Percentiles rank a stretch among this genome's conserved stretches.
Conservation (phyloP, 164 flowering plant genomes). For the Hamamelis virginiana region DNA sequence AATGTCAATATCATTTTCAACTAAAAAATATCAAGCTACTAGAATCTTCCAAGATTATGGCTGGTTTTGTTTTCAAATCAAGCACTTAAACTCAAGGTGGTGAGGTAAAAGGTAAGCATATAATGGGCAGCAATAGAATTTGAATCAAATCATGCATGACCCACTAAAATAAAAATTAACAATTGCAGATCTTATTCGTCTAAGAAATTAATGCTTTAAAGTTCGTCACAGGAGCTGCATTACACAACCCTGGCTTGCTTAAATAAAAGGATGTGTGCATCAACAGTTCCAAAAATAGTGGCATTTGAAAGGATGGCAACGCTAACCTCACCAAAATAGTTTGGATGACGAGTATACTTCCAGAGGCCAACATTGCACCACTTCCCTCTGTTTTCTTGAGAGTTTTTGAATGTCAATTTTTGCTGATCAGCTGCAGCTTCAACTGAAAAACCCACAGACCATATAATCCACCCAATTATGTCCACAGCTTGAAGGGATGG, state of each 20-base stretch:
- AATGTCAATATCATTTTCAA: background rate
- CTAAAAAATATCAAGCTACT: background rate
- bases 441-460: conserved; percentile 60
- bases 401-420: conserved; percentile 71
- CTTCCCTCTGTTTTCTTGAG: conserved; percentile 80
- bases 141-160: too few relatives aligned
- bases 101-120: too few relatives aligned
- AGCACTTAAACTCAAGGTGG: too few relatives aligned
- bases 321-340: conserved; percentile 93
- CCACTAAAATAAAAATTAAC: too few relatives aligned
- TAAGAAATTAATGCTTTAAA: too few relatives aligned
- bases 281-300: background rate
- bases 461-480: conserved; percentile 87
- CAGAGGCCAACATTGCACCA: conserved; percentile 91
- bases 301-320: background rate
- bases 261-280: background rate
- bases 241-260: too few relatives aligned
- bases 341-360: conserved; percentile 87
- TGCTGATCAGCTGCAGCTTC: conserved; percentile 95
- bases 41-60: background rate
- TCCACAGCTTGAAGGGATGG: conserved; percentile 66
- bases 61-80: background rate
- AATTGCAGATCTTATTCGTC: too few relatives aligned
- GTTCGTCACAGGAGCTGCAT: too few relatives aligned
- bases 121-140: too few relatives aligned